Evolutionary conservation across 768 basidiomycete species (phyloP).

Genomic region (Russula griseocarnosa): DNA sequence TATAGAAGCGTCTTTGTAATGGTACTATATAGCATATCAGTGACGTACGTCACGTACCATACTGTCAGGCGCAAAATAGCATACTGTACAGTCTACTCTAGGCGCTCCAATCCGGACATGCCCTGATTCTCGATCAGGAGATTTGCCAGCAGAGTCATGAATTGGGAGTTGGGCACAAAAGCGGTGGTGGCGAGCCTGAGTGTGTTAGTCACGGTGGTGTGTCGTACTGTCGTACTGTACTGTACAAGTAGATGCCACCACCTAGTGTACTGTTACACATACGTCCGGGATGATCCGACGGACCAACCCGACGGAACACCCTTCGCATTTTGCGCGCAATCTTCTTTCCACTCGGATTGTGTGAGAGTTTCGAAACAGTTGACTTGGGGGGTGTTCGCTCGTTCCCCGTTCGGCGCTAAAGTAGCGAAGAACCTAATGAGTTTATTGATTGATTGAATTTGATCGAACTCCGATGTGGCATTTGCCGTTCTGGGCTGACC

Average conservation of each 20-base stretch:
- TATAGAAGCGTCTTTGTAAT: too few relatives aligned
- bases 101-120: too few relatives aligned
- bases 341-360: neutral
- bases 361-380: neutral
- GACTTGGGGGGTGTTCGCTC: neutral
- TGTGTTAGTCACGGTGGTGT: too few relatives aligned
- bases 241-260: too few relatives aligned
- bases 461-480: neutral
- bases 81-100: too few relatives aligned
- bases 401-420: neutral
- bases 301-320: neutral
- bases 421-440: too few relatives aligned
- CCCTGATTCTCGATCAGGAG: neutral
- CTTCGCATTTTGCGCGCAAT: constrained; percentile 9
- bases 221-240: too few relatives aligned
- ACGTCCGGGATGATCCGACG: constrained; percentile 3
- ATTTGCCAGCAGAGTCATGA: neutral
- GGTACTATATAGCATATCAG: too few relatives aligned
- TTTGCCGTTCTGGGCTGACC: neutral
- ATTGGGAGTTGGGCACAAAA: neutral
- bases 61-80: too few relatives aligned
- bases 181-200: neutral
- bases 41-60: too few relatives aligned
- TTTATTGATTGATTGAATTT: neutral
- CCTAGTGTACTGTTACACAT: too few relatives aligned